Evolutionary conservation across 768 basidiomycete species (phyloP), one percentile per base, ranked within the genome.

Genomic region (Suillus weaverae): DNA sequence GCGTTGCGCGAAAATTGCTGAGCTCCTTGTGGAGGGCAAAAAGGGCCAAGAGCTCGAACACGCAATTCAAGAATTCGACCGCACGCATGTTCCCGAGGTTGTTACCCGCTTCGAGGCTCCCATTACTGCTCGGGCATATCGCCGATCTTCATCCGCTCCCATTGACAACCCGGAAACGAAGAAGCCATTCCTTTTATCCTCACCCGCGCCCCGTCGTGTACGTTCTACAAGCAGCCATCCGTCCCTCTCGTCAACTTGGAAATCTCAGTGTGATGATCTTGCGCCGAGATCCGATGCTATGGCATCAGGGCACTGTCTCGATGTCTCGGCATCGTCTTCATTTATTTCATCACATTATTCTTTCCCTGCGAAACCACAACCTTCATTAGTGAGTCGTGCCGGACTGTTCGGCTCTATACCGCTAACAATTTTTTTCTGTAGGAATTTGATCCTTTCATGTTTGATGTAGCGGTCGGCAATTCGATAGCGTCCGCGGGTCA

Each of bases 91-190:
- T 74, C 74, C 88, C 11, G 83, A 87, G 74, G 78, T 91, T 70
- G 81, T 89, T 50, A 90, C 90, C 11, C 83, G 89, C 61, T 91
- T 91, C 73, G 89, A 91, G 73, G 81, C 84, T 1, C 90, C 90
- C 48, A 84, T 91, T 46, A 91, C 90, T 1, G 89, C 87, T n/a
- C 82, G 85, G 61, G 80, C 84, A 54, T 92, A 85, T 78, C 83
- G 85, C 50, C 86, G 90, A 41, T 89, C 88, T 32, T 89, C 88
- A 13, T 90, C 89, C 51, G 84, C 81, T 3, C 86, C 86, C 2
- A 74, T 83, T 30, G 79, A 81, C 11, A 81, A 83, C 56, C 73
- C 76, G 5, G 79, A 68, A 44, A 76, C 77, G 9, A 71, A 74
- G 26, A 75, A 79, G 65, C 54, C 69, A 33, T 74, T 70, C 44